phyloP scores from a whole-genome alignment of 2,329 filamentous ascomycete species.

The Calycina marina region DNA sequence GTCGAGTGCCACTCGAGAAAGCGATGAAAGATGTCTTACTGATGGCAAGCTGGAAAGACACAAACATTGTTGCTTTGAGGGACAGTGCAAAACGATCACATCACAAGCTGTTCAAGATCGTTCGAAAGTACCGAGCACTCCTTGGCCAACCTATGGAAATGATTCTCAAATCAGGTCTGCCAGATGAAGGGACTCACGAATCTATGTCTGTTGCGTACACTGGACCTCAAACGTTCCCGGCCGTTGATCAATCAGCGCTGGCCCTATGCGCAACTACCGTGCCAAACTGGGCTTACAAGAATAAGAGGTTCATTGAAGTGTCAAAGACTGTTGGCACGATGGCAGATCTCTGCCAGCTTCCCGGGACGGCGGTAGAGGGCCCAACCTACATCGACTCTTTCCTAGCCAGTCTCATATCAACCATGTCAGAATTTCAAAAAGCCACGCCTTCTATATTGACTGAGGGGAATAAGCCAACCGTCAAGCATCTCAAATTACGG shows the following conservation, averaged over 20 bases:
- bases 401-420: constrained; percentile 49
- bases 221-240: constrained; percentile 6
- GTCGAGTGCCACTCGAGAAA: constrained; percentile 68
- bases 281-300: constrained; percentile 28
- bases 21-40: constrained; percentile 87
- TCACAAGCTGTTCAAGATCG: constrained; percentile 77
- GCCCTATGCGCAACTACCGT: constrained; percentile 17
- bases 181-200: constrained; percentile 25
- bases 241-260: constrained; percentile 17
- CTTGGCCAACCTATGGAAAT: constrained; percentile 61
- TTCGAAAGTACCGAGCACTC: constrained; percentile 75
- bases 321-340: constrained; percentile 61
- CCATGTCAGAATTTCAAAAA: constrained; percentile 61
- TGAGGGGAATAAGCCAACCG: constrained; percentile 69
- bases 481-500: constrained; percentile 80
- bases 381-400: constrained; percentile 50
- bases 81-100: constrained; percentile 87
- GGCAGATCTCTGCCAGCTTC: constrained; percentile 42
- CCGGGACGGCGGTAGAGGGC: constrained; percentile 37
- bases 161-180: constrained; percentile 45
- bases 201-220: constrained; percentile 1
- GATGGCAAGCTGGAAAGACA: constrained; percentile 94
- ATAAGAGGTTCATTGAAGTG: constrained; percentile 58
- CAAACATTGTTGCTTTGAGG: constrained; percentile 76
- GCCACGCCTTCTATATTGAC: constrained; percentile 70